Evolutionary conservation across 2,329 filamentous ascomycete species (phyloP).

Genomic region (Claviceps fusiformis): DNA sequence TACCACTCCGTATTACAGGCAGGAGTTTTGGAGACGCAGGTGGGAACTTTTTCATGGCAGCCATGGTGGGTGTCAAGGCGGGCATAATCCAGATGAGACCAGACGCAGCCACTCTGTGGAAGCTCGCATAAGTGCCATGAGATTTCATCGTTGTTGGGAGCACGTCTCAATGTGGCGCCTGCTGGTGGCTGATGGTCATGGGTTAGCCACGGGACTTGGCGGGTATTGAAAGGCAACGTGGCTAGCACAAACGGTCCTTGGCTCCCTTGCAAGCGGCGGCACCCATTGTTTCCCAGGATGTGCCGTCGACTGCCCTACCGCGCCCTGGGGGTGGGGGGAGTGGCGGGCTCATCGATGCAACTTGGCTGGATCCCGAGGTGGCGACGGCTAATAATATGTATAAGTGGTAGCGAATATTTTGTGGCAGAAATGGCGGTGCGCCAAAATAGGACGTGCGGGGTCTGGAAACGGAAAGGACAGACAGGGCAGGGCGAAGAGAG

Average conservation of each 20-base stretch:
- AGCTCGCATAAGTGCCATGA: not conserved
- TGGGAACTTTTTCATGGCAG: not conserved
- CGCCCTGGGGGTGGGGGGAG: not conserved
- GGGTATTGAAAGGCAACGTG: not conserved
- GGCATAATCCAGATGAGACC: not conserved
- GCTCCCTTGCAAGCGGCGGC: slow-evolving; percentile 1
- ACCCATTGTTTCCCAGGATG: slow-evolving; percentile 3
- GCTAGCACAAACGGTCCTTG: not conserved
- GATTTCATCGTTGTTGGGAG: not conserved
- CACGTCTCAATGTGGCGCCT: slow-evolving; percentile 2
- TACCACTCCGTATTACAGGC: not conserved
- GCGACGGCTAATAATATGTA: not conserved
- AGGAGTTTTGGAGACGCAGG: not conserved
- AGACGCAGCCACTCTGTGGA: slow-evolving; percentile 1
- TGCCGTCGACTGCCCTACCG: not conserved
- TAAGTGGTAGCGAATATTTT: not conserved
- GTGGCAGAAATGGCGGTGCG: not conserved
- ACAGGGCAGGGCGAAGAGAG: not conserved
- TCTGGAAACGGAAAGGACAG: not conserved
- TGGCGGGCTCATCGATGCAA: slow-evolving; percentile 3
- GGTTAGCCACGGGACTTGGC: not conserved
- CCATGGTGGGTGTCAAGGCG: not conserved
- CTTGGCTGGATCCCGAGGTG: slow-evolving; percentile 6
- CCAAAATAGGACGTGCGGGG: not conserved
- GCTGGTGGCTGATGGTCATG: not conserved